phyloP scores from a whole-genome alignment of 148 eudicot genomes.

The Polygonum aviculare region DNA sequence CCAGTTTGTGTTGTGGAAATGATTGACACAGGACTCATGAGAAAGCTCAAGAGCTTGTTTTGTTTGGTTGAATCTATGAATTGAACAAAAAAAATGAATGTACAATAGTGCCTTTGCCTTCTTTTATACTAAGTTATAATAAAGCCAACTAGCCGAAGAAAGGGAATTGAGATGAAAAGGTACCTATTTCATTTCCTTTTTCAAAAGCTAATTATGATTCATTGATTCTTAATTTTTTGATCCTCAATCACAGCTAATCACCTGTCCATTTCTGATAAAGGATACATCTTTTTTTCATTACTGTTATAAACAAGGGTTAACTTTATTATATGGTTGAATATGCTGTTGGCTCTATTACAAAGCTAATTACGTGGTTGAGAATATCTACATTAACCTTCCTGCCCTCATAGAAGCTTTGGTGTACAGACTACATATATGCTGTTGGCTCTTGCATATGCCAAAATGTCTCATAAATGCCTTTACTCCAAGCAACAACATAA shows the following conservation, averaged over 20 bases:
- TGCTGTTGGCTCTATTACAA: not conserved
- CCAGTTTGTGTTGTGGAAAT: not conserved
- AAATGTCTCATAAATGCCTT: not conserved
- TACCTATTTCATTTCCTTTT: no score
- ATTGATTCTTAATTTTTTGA: no score
- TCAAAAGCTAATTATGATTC: no score
- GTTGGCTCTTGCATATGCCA: not conserved
- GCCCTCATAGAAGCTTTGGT: not conserved
- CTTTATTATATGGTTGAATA: no score
- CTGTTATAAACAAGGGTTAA: no score
- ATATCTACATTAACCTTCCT: not conserved
- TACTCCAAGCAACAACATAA: not conserved
- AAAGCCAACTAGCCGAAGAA: no score
- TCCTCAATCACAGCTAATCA: no score
- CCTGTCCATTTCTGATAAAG: no score
- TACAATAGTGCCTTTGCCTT: no score
- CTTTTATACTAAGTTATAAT: no score
- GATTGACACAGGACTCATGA: not conserved
- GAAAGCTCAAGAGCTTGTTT: not conserved
- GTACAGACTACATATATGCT: not conserved
- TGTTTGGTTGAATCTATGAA: not conserved
- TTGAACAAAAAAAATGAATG: not conserved
- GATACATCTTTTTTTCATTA: no score
- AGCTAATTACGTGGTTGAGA: not conserved
- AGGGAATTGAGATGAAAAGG: no score